Evolutionary conservation across 257 asterid species (phyloP).

Genomic region (Gardenia jasminoides): DNA sequence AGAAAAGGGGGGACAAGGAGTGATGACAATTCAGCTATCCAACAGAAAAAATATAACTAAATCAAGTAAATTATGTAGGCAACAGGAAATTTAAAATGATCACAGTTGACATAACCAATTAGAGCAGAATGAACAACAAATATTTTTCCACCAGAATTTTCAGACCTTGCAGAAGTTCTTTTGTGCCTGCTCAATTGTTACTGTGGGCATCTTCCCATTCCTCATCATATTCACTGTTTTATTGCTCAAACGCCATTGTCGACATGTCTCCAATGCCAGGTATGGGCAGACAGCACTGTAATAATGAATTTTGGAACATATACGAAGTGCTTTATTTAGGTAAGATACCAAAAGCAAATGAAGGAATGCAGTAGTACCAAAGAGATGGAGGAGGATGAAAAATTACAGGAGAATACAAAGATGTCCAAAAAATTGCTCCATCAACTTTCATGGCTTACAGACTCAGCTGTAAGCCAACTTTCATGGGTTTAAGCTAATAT

Average conservation of each 20-base stretch:
- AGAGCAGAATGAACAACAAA: constrained; percentile 1
- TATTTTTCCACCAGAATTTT: constrained; percentile 13
- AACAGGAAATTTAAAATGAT: not conserved
- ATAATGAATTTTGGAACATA: constrained; percentile 1
- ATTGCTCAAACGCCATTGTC: constrained; percentile 98
- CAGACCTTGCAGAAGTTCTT: constrained; percentile 91
- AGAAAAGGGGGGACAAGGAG: not conserved
- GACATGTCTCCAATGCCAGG: constrained; percentile 95
- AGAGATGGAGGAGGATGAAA: not conserved
- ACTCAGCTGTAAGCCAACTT: not conserved
- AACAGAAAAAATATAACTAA: not conserved
- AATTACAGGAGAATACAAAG: not conserved
- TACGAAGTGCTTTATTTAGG: not conserved
- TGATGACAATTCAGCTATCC: not conserved
- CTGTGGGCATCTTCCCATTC: constrained; percentile 98
- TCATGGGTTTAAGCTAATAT: not conserved
- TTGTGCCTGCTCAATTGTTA: constrained; percentile 96
- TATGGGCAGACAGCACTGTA: constrained; percentile 95
- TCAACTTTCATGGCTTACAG: too few relatives aligned
- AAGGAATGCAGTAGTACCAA: not conserved
- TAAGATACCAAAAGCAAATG: not conserved
- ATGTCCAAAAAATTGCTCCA: not conserved
- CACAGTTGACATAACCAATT: not conserved
- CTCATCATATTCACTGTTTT: constrained; percentile 98
- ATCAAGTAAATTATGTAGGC: not conserved